Evolutionary conservation across 2,329 filamentous ascomycete species (phyloP), one percentile per base, ranked within the genome.

Genomic region (Clathrospora elynae): DNA sequence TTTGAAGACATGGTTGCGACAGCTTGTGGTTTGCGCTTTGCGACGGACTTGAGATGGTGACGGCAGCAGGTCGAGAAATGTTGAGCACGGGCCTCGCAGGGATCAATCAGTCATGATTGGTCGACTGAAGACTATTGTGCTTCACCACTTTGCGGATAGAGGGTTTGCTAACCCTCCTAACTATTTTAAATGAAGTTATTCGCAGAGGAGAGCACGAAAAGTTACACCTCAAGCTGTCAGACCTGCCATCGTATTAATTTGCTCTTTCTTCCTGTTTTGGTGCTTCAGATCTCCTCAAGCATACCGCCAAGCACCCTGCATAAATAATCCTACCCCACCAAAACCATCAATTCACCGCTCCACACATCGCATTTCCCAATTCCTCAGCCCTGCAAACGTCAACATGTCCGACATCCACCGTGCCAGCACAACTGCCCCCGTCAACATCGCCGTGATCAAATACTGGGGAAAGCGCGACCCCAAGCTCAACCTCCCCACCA

Each of bases 401-500:
- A 59, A 41, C 29, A 76, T 76, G 73, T 59, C 73, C 26, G 71
- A 73, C 25, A 81, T 97, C 64, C 91, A 95, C 78, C 87, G 90
- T 63, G 89, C 93, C 59, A 96, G 88, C 78, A 96, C 93, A 46
- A 97, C 91, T 53, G 93, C 93, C 26, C 93, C 92, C 10, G 92
- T 97, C 67, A 97, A 97, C 78, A 97, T 97, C 69, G 92, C 92
- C 56, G 91, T 97, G 44, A 93, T 97, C 76, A 97, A 97, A 70
- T 87, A 99, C 82, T 99, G 95, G 93, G 93, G 95, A 61, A 99
- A 99, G 77, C 88, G 93, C 51, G 91, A 97, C 73, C 75, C 88
- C 37, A 89, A 88, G 70, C 83, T 97, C 62, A 99, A 99, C 74
- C 87, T 97, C 42, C 93, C 93, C 23, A 97, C 93, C 68, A 99